Percentiles rank a stretch among this genome's conserved stretches.
phyloP scores from a whole-genome alignment of 305 asterid genomes.

The Fraxinus sp. region DNA sequence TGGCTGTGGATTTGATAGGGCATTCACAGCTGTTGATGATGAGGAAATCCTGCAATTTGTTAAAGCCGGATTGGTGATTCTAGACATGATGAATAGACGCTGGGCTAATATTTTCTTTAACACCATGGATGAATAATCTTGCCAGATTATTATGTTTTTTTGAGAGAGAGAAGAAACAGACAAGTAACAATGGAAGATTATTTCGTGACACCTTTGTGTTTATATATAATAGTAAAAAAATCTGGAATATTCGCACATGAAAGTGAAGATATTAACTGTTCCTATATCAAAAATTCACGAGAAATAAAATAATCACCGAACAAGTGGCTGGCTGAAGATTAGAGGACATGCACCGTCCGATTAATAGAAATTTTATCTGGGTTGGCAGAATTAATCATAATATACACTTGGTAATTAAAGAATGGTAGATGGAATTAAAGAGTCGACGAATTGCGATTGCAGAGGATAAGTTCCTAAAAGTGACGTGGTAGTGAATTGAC shows the following conservation, averaged over 20 bases:
- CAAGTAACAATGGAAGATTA: slow-evolving; percentile 13
- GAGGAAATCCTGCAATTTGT: slow-evolving; percentile 39
- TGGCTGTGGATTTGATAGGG: slow-evolving; percentile 18
- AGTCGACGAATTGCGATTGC: background rate
- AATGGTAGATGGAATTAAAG: background rate
- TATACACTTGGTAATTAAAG: background rate
- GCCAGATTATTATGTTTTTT: background rate
- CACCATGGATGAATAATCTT: slow-evolving; percentile 38
- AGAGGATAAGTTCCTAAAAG: slow-evolving; percentile 12
- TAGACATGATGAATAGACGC: slow-evolving; percentile 38
- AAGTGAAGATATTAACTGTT: background rate
- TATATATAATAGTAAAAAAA: background rate
- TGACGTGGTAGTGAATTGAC: slow-evolving; percentile 20
- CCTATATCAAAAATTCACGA: background rate
- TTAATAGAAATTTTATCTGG: no score
- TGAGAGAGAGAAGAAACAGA: slow-evolving; percentile 1
- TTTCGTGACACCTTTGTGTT: background rate
- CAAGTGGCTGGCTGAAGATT: background rate
- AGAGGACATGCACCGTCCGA: slow-evolving; percentile 17
- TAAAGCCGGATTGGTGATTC: slow-evolving; percentile 27
- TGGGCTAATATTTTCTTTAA: slow-evolving; percentile 30
- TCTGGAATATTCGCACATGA: slow-evolving; percentile 27
- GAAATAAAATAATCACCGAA: slow-evolving; percentile 23
- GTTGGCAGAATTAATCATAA: background rate
- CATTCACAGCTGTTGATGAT: slow-evolving; percentile 33